Percentiles rank a stretch among this genome's conserved stretches.
Conservation (phyloP, 257 asterid species). For the Ilex aquifolium region DNA sequence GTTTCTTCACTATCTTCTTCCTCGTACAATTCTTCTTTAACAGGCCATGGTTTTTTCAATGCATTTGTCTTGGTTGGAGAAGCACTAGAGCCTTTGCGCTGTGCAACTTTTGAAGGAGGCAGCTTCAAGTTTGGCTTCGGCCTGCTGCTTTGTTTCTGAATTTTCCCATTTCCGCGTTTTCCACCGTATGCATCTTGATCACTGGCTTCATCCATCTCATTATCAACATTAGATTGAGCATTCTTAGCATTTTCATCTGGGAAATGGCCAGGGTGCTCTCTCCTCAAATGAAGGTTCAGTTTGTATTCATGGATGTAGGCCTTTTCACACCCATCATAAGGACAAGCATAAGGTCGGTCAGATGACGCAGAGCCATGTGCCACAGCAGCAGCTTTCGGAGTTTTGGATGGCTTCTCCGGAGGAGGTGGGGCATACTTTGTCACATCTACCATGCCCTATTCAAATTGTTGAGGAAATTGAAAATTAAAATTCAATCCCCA, state of each 20-base stretch:
- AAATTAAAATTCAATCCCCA: not conserved
- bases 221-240: constrained; percentile 34
- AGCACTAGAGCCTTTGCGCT: constrained; percentile 47
- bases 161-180: constrained; percentile 49
- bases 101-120: constrained; percentile 72
- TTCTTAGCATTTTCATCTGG: constrained; percentile 66
- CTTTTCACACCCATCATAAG: constrained; percentile 91
- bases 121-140: constrained; percentile 66
- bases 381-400: constrained; percentile 51
- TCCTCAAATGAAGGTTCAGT: constrained; percentile 83
- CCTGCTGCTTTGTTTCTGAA: constrained; percentile 64
- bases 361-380: constrained; percentile 58
- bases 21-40: constrained; percentile 47
- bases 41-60: constrained; percentile 53
- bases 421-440: constrained; percentile 50
- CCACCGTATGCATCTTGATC: constrained; percentile 61
- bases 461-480: constrained; percentile 1
- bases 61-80: constrained; percentile 43
- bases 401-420: constrained; percentile 60
- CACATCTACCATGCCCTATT: constrained; percentile 45
- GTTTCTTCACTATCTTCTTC: constrained; percentile 99
- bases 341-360: constrained; percentile 89
- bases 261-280: constrained; percentile 94
- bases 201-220: constrained; percentile 76
- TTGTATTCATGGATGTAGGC: constrained; percentile 99